Evolutionary conservation across 306 rosid species (phyloP).

Genomic region (Elaeagnus macrophylla): DNA sequence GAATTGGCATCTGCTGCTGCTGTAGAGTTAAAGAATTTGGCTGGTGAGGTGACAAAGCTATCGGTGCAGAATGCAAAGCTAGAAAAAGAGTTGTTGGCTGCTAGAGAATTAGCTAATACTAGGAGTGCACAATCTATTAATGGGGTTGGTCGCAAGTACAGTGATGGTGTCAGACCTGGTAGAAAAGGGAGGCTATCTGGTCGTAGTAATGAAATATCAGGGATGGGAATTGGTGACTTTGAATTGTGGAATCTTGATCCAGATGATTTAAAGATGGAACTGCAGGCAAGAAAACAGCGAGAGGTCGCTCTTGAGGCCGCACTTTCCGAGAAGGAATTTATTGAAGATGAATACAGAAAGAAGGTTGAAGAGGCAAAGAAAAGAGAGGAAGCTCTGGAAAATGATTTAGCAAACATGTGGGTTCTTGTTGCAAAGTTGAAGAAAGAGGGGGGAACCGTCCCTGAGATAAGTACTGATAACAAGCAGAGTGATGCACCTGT

Average conservation of each 20-base stretch:
- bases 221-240: constrained; percentile 47
- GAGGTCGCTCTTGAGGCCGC: constrained; percentile 91
- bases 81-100: constrained; percentile 74
- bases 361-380: constrained; percentile 82
- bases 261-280: constrained; percentile 76
- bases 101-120: constrained; percentile 63
- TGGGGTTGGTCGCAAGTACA: constrained; percentile 60
- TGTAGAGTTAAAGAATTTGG: constrained; percentile 91
- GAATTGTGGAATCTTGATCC: constrained; percentile 77
- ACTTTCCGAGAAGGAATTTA: constrained; percentile 75
- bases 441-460: constrained; percentile 68
- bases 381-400: constrained; percentile 91
- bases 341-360: constrained; percentile 76
- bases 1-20: constrained; percentile 99
- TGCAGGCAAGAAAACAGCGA: constrained; percentile 89
- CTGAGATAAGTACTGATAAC: constrained; percentile 47
- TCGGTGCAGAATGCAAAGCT: constrained; percentile 77
- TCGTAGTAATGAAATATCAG: constrained; percentile 54
- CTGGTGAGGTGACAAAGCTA: constrained; percentile 91
- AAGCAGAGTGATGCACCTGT: constrained; percentile 34
- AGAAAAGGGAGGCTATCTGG: constrained; percentile 72
- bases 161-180: constrained; percentile 54
- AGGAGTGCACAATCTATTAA: constrained; percentile 46
- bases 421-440: constrained; percentile 96
- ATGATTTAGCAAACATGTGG: constrained; percentile 99